Base-by-base conservation (phyloP, 2,329 filamentous ascomycete species). In the Pseudocercospora musae region DNA sequence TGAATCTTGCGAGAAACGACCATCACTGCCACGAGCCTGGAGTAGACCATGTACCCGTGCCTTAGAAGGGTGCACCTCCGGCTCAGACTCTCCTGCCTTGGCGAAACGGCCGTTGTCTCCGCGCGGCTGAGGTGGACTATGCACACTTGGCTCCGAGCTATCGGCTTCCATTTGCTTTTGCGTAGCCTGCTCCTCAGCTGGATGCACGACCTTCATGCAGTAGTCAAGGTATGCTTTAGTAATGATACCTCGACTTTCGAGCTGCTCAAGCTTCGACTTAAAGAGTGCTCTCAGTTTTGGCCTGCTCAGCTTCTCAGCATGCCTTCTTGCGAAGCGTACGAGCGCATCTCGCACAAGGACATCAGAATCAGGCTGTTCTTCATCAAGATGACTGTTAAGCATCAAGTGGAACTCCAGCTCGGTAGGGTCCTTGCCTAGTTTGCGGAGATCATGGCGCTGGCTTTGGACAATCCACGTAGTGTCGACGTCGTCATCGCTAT, bases 401-500 rank as follows among this genome's bases (percentile, higher is more conserved):
- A 71, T 57, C 27, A 70, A 71, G 33, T 78, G 68, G 61, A 81
- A 79, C 0, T 69, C 68, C 42, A 71, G 72, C 9, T 68, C 68
- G 0, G 68, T 55, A 3, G 63, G 42, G 4, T 71, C 71, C 11
- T 72, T 40, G 42, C 70, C 70, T 5, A 69, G 56, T 15, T 69
- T 57, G 3, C 56, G 49, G n/a, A 74, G 64, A n/a, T 71, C 66
- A 3, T 64, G 62, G 1, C 68, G 67, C 62, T 75, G 75, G 27
- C 73, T 74, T 8, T 72, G 68, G 0, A 68, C 54, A 5, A 79
- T 60, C 76, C 78, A 80, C 2, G 60, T 62, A 25, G 75, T 72
- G 46, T 79, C 77, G 0, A 74, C 63, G 5, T 79, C 78, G 48
- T 79, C 76, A 27, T 81, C 79, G 65, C 78, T 80, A 59, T 81